Conservation (phyloP, 129 eudicot species). For the Kitagawia praeruptora region DNA sequence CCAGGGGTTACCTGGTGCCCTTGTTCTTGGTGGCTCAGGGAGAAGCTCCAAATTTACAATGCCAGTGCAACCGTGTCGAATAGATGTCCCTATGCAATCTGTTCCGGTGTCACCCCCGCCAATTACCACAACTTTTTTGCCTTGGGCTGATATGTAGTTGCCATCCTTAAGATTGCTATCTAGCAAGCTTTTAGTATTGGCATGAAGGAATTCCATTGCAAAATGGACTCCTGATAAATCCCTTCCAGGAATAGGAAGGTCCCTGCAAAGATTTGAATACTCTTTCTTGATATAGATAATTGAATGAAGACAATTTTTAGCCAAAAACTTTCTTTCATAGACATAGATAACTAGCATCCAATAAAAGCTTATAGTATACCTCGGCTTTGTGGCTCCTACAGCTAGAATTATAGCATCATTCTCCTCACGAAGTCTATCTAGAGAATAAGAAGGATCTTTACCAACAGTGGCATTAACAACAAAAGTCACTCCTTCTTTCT, state of each 20-base stretch:
- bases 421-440: slow-evolving; percentile 58
- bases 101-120: slow-evolving; percentile 99
- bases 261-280: slow-evolving; percentile 41
- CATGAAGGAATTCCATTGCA: slow-evolving; percentile 97
- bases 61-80: slow-evolving; percentile 86
- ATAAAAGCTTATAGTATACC: slow-evolving; percentile 27
- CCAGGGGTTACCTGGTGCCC: slow-evolving; percentile 99
- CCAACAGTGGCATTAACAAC: slow-evolving; percentile 84
- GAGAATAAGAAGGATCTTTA: slow-evolving; percentile 56
- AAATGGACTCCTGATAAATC: slow-evolving; percentile 88
- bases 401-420: slow-evolving; percentile 84
- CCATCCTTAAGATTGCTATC: slow-evolving; percentile 93
- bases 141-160: slow-evolving; percentile 86
- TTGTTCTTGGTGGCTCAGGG: slow-evolving; percentile 80
- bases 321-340: neutral
- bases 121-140: slow-evolving; percentile 87
- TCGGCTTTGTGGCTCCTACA: slow-evolving; percentile 88
- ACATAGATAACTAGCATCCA: neutral
- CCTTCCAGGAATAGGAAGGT: slow-evolving; percentile 96
- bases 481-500: slow-evolving; percentile 80
- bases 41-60: slow-evolving; percentile 88
- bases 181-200: slow-evolving; percentile 87
- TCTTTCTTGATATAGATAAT: neutral
- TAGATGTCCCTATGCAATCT: slow-evolving; percentile 94
- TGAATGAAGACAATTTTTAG: neutral